Evolutionary conservation across 2,329 filamentous ascomycete species (phyloP).

Genomic region (Pezizomycotina sp.): DNA sequence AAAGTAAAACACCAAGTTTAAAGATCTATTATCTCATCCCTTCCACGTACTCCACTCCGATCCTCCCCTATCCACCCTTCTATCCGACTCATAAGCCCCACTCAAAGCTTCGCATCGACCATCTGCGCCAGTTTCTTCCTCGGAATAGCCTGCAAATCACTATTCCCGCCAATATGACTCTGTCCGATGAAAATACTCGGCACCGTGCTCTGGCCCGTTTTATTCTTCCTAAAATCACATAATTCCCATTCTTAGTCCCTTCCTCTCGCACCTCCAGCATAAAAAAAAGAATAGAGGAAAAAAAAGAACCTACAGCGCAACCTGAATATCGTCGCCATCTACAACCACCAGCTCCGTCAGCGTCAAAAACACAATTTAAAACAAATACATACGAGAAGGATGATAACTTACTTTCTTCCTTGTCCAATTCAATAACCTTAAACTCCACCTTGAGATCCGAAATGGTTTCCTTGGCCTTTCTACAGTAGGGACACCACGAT

Average conservation of each 20-base stretch:
- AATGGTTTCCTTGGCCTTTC: slow-evolving; percentile 58
- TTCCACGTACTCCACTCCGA: too few relatives aligned
- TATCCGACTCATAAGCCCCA: too few relatives aligned
- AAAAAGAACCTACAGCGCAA: background rate
- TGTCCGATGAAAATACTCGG: slow-evolving; percentile 88
- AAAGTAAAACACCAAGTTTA: too few relatives aligned
- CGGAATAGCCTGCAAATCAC: slow-evolving; percentile 50
- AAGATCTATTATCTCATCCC: too few relatives aligned
- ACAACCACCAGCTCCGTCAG: background rate
- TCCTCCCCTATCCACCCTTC: too few relatives aligned
- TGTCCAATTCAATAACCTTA: slow-evolving; percentile 69
- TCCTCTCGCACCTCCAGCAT: too few relatives aligned
- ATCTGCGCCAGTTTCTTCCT: slow-evolving; percentile 50
- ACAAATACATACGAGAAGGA: background rate
- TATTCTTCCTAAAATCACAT: too few relatives aligned
- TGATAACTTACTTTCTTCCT: slow-evolving; percentile 43
- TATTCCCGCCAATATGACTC: slow-evolving; percentile 94
- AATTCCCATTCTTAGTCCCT: too few relatives aligned
- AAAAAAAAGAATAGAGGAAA: too few relatives aligned
- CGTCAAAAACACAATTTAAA: background rate
- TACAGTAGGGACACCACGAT: slow-evolving; percentile 95
- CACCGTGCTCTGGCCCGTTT: slow-evolving; percentile 73
- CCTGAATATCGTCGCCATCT: background rate
- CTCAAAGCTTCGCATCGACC: too few relatives aligned
- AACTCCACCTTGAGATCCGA: slow-evolving; percentile 54